phyloP scores from a whole-genome alignment of 352 stramenopile genomes.

The Aphanomyces astaci region DNA sequence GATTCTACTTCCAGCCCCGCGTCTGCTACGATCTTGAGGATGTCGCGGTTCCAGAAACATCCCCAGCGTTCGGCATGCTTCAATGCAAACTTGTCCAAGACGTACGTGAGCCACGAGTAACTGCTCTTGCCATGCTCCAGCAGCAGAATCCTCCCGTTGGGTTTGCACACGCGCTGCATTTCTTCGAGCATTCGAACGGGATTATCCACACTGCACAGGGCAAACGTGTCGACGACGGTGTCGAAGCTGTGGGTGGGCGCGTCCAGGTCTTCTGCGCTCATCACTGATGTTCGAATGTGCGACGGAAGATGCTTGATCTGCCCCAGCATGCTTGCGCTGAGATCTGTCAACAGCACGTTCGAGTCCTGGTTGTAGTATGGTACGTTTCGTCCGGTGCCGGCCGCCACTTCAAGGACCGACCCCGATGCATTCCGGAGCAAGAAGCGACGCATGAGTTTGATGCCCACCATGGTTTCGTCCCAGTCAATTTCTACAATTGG shows the following conservation, averaged over 20 bases:
- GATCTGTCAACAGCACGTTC: constrained; percentile 54
- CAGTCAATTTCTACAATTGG: constrained; percentile 51
- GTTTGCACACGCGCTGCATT: constrained; percentile 91
- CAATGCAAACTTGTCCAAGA: constrained; percentile 91
- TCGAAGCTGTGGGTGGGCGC: constrained; percentile 85
- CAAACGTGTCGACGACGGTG: constrained; percentile 95
- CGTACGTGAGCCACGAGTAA: constrained; percentile 82
- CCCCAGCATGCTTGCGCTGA: constrained; percentile 65
- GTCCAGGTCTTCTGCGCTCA: constrained; percentile 44
- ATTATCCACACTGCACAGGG: constrained; percentile 94
- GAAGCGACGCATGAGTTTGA: constrained; percentile 70
- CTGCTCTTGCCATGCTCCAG: constrained; percentile 91
- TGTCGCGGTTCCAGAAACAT: constrained; percentile 95
- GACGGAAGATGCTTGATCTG: constrained; percentile 32
- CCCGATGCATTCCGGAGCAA: constrained; percentile 68
- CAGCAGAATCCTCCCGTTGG: constrained; percentile 80
- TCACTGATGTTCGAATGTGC: constrained; percentile 29
- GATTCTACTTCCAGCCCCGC: constrained; percentile 82
- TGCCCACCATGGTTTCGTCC: constrained; percentile 72
- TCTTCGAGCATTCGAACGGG: constrained; percentile 83
- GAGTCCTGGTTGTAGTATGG: constrained; percentile 63
- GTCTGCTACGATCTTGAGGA: constrained; percentile 77
- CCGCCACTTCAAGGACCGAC: constrained; percentile 88
- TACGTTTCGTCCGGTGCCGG: constrained; percentile 93
- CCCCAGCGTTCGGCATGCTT: constrained; percentile 92